These are phyloP conservation scores for Avena insularis DNA, from an alignment of 176 grass and related monocot genomes.

Conservation along the genomic window DNA sequence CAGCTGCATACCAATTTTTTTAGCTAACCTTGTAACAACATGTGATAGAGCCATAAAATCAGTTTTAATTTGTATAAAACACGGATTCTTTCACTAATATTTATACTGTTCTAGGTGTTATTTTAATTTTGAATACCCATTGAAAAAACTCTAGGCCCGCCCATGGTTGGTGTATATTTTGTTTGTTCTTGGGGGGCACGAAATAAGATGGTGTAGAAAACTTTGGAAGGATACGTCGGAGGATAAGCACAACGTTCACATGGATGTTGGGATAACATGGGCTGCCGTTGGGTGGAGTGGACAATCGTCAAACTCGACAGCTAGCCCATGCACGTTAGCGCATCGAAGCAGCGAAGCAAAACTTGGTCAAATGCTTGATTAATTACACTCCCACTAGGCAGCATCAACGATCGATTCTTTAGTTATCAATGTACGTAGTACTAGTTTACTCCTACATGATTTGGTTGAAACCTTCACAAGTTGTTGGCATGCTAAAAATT, in stretches of 20 bases:
- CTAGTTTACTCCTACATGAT: background rate
- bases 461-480: background rate
- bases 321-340: constrained; percentile 23
- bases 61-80: too few relatives aligned
- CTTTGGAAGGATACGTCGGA: background rate
- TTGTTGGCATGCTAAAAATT: too few relatives aligned
- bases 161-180: constrained; percentile 2
- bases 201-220: constrained; percentile 10
- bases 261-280: constrained; percentile 27
- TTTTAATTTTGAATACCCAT: too few relatives aligned
- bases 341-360: background rate
- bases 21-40: too few relatives aligned
- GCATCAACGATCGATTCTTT: background rate
- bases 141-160: too few relatives aligned
- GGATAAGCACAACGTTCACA: background rate
- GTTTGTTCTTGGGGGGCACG: constrained; percentile 46
- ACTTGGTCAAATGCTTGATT: constrained; percentile 36
- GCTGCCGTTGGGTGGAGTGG: constrained; percentile 30
- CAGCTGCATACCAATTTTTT: too few relatives aligned
- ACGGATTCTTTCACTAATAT: too few relatives aligned
- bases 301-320: constrained; percentile 35
- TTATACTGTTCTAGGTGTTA: too few relatives aligned
- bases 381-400: background rate
- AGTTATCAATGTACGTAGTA: background rate
- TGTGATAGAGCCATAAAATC: too few relatives aligned